Conservation (phyloP, 2,329 filamentous ascomycete species). For the Fonsecaea monophora region DNA sequence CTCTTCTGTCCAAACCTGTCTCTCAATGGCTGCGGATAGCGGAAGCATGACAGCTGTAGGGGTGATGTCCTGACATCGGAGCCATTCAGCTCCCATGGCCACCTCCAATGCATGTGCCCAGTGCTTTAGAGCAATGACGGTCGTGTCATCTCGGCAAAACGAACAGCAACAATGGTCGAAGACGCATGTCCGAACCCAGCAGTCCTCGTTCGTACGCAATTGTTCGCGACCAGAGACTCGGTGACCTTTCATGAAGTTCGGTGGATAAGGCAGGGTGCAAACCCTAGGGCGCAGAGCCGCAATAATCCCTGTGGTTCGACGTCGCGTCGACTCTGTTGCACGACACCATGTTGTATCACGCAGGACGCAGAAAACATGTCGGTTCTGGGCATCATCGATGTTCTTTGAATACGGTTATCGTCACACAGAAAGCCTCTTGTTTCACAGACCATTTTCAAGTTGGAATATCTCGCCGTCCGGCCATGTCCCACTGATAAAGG, state of each 20-base stretch:
- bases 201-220: slow-evolving; percentile 6
- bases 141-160: background rate
- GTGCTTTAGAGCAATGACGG: background rate
- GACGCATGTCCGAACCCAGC: background rate
- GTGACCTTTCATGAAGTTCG: background rate
- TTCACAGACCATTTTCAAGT: background rate
- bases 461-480: background rate
- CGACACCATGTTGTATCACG: background rate
- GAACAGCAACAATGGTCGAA: background rate
- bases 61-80: background rate
- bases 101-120: slow-evolving; percentile 8
- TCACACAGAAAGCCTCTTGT: background rate
- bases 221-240: background rate
- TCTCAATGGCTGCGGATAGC: slow-evolving; percentile 22
- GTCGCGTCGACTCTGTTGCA: slow-evolving; percentile 1
- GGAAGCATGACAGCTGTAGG: slow-evolving; percentile 6
- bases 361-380: slow-evolving; percentile 4
- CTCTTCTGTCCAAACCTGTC: background rate
- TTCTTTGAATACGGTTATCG: background rate
- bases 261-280: background rate
- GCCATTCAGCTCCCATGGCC: background rate
- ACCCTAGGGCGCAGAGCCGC: slow-evolving; percentile 12
- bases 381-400: background rate
- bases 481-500: background rate
- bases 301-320: slow-evolving; percentile 3